These are phyloP conservation scores for Blepharisma stoltei DNA, from an alignment of 73 alveolate genomes.

Conservation along the genomic window DNA sequence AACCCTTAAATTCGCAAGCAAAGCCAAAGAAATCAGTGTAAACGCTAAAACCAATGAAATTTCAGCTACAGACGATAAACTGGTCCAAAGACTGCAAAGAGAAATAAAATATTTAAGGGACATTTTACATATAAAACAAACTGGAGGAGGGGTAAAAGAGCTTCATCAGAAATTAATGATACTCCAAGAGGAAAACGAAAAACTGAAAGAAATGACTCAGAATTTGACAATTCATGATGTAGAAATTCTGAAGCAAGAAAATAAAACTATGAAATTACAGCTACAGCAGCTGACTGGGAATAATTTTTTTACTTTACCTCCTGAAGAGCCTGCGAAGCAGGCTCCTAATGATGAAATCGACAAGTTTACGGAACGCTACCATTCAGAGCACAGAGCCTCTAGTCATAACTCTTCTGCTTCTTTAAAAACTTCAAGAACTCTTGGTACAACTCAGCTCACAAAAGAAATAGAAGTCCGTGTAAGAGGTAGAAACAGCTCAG, in stretches of 20 bases:
- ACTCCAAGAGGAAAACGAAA: slow-evolving; percentile 66
- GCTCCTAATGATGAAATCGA: slow-evolving; percentile 6
- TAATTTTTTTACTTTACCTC: not conserved
- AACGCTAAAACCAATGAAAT: slow-evolving; percentile 68
- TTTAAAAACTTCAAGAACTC: not conserved
- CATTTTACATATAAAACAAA: slow-evolving; percentile 60
- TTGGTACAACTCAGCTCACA: not conserved
- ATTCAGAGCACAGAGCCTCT: not conserved
- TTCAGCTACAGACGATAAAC: slow-evolving; percentile 73
- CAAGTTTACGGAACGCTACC: not conserved
- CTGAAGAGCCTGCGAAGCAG: not conserved
- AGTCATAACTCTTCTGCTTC: not conserved
- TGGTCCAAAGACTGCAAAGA: slow-evolving; percentile 64
- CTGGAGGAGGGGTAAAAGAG: slow-evolving; percentile 40
- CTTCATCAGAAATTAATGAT: slow-evolving; percentile 17
- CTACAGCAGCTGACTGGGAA: slow-evolving; percentile 24
- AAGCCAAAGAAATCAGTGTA: slow-evolving; percentile 71
- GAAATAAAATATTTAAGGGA: slow-evolving; percentile 75
- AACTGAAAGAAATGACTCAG: slow-evolving; percentile 44
- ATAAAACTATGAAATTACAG: slow-evolving; percentile 62
- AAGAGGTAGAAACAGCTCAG: not conserved
- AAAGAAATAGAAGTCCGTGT: not conserved
- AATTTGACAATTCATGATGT: slow-evolving; percentile 46
- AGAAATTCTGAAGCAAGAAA: slow-evolving; percentile 64
- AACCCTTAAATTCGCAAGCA: slow-evolving; percentile 87